Percentiles rank a stretch among this genome's conserved stretches.
Conservation (phyloP, 208 protist species). For the Endotrypanum monterogeii region DNA sequence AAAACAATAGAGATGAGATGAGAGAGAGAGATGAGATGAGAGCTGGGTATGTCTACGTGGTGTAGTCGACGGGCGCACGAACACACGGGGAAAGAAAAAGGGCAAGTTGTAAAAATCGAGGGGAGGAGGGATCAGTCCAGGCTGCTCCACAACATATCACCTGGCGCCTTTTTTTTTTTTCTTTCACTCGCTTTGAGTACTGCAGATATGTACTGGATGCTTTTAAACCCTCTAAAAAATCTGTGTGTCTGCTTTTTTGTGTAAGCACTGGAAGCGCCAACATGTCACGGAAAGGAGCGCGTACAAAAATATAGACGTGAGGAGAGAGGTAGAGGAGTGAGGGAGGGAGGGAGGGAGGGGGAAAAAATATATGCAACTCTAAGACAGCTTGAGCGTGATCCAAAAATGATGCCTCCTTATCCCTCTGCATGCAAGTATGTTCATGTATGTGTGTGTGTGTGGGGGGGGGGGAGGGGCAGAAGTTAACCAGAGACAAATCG, state of each 20-base stretch:
- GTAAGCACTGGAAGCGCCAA: too few species aligned
- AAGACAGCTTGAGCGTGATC: too few species aligned
- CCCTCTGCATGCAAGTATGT: too few species aligned
- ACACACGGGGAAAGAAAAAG: background rate
- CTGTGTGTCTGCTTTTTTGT: too few species aligned
- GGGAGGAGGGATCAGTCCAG: too few species aligned
- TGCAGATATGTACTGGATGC: background rate
- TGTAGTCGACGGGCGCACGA: background rate
- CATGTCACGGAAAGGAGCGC: too few species aligned
- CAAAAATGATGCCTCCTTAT: too few species aligned
- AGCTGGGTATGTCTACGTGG: background rate
- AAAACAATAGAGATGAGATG: constrained; percentile 10
- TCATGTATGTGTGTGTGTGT: too few species aligned
- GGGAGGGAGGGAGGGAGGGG: background rate
- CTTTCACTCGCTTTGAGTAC: background rate
- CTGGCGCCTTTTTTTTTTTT: background rate
- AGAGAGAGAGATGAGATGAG: background rate
- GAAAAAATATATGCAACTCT: too few species aligned
- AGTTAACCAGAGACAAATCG: too few species aligned
- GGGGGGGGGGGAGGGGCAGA: too few species aligned
- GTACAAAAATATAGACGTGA: background rate
- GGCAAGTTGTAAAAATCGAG: background rate
- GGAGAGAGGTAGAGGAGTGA: background rate
- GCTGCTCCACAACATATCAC: background rate
- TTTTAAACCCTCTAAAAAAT: too few species aligned